Conservation (phyloP, 179 eudicot genomes). For the Spergularia azorica region DNA sequence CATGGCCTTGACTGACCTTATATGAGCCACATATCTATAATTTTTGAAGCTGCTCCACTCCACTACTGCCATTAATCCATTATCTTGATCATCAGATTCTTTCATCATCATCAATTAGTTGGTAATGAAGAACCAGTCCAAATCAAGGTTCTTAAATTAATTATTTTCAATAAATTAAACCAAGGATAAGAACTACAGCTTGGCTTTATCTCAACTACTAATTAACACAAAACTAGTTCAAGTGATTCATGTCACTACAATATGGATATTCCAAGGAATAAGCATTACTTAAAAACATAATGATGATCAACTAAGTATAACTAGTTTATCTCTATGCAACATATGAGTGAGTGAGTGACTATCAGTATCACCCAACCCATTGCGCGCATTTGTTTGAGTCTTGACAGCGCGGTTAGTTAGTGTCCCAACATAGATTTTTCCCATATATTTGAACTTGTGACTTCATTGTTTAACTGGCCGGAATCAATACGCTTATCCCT, state of each 20-base stretch:
- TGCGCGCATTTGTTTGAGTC: no score
- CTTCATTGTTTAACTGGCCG: no score
- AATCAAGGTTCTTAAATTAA: neutral
- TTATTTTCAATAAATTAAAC: slow-evolving; percentile 7
- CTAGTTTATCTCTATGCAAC: no score
- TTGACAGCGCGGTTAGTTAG: no score
- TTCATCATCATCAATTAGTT: slow-evolving; percentile 3
- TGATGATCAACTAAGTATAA: slow-evolving; percentile 4
- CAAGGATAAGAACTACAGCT: slow-evolving; percentile 30
- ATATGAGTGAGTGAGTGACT: no score
- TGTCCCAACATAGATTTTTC: no score
- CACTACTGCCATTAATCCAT: slow-evolving; percentile 5
- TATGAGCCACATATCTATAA: neutral
- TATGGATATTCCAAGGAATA: slow-evolving; percentile 25
- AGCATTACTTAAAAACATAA: slow-evolving; percentile 9
- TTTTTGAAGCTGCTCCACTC: slow-evolving; percentile 22
- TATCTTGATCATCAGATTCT: slow-evolving; percentile 13
- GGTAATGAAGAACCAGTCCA: neutral
- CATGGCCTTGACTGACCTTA: neutral
- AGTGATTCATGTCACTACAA: no score
- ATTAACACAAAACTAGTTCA: neutral
- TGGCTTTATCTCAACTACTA: slow-evolving; percentile 19
- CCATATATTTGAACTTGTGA: no score
- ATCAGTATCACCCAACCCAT: no score
- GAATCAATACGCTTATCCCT: no score